Conservation (phyloP, 2,329 filamentous ascomycete genomes). For the Paraconiothyrium brasiliense region DNA sequence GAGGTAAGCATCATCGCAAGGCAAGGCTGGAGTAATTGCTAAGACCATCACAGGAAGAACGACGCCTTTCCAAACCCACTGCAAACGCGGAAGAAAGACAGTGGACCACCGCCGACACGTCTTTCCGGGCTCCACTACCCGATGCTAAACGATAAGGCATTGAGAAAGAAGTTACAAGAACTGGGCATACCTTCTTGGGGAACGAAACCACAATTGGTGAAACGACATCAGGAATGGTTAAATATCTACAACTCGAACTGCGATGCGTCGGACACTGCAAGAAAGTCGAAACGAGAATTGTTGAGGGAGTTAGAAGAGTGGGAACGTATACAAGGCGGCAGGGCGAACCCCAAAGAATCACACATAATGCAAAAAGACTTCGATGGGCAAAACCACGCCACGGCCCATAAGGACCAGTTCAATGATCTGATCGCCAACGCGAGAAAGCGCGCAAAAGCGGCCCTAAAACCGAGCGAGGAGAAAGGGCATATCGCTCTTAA, state of each 20-base stretch:
- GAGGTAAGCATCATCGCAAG: conserved; percentile 31
- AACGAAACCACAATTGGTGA: conserved; percentile 73
- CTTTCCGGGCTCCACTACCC: conserved; percentile 86
- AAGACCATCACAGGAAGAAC: conserved; percentile 28
- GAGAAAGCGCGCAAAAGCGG: conserved; percentile 57
- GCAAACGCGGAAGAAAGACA: conserved; percentile 43
- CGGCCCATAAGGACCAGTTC: conserved; percentile 78
- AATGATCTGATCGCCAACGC: conserved; percentile 81
- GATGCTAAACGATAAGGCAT: conserved; percentile 78
- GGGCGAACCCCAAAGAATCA: conserved; percentile 51
- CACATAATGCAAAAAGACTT: conserved; percentile 86
- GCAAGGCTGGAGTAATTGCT: conserved; percentile 4
- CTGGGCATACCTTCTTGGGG: conserved; percentile 80
- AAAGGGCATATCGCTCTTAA: neutral
- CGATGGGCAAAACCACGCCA: conserved; percentile 79
- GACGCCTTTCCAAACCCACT: conserved; percentile 32
- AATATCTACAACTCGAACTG: conserved; percentile 98
- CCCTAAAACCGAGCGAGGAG: conserved; percentile 31
- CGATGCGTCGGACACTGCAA: conserved; percentile 74
- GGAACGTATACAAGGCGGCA: conserved; percentile 82
- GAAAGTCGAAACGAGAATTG: conserved; percentile 73
- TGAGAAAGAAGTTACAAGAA: conserved; percentile 84
- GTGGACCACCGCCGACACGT: conserved; percentile 51
- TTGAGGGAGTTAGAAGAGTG: conserved; percentile 82
- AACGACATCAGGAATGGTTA: conserved; percentile 89